phyloP scores from a whole-genome alignment of 169 alveolate genomes.

The Plasmodium relictum region DNA sequence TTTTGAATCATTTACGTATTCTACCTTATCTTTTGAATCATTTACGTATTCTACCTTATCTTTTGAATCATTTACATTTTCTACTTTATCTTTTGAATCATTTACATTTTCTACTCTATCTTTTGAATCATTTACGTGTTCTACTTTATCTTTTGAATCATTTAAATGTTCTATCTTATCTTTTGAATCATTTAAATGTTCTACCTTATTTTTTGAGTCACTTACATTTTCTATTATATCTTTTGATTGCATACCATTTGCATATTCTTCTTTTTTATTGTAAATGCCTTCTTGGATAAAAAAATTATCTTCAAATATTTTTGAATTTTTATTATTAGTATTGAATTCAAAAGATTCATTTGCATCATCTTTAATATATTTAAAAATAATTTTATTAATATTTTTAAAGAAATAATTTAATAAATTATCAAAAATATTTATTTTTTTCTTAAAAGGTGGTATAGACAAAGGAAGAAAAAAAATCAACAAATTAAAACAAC shows the following conservation, averaged over 20 bases:
- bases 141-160: background rate
- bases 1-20: too few relatives aligned
- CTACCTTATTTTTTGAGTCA: background rate
- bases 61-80: background rate
- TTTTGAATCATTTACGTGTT: background rate
- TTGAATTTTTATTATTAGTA: too few relatives aligned
- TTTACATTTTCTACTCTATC: background rate
- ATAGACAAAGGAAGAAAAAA: conserved; percentile 37
- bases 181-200: background rate
- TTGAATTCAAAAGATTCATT: background rate
- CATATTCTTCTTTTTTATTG: too few relatives aligned
- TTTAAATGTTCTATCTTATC: background rate
- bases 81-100: too few relatives aligned
- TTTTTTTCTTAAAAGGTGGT: conserved; percentile 38
- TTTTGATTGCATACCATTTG: background rate
- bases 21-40: too few relatives aligned
- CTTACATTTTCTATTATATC: background rate
- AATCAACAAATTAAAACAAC: conserved; percentile 30
- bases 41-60: background rate
- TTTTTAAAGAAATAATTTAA: conserved; percentile 27
- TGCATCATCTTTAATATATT: conserved; percentile 25
- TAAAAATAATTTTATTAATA: conserved; percentile 35
- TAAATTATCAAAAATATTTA: conserved; percentile 10
- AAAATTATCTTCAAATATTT: too few relatives aligned
- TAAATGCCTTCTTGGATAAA: too few relatives aligned